Percentiles rank a stretch among this genome's conserved stretches.
phyloP scores from a whole-genome alignment of 1,284 basidiomycete species.

The Earliella scabrosa region DNA sequence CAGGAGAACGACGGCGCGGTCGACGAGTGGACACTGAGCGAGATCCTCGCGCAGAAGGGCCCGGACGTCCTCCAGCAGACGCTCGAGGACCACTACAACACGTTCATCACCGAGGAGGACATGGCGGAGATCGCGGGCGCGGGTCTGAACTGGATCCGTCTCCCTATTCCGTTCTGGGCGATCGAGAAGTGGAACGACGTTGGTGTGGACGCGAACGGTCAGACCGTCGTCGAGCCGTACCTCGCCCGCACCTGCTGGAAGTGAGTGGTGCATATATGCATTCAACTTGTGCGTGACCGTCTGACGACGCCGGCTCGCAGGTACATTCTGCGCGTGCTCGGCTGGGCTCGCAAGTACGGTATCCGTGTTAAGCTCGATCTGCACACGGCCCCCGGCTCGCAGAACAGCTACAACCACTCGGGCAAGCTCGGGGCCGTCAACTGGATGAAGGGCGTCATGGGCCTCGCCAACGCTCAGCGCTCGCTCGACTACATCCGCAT shows the following conservation, averaged over 20 bases:
- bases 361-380: conserved; percentile 85
- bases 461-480: conserved; percentile 64
- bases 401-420: conserved; percentile 67
- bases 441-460: conserved; percentile 67
- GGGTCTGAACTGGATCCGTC: conserved; percentile 78
- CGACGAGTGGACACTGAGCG: conserved; percentile 64
- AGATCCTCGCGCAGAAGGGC: conserved; percentile 43
- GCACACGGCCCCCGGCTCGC: conserved; percentile 81
- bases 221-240: conserved; percentile 38
- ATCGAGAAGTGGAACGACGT: conserved; percentile 63
- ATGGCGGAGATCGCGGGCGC: conserved; percentile 43
- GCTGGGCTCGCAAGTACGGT: conserved; percentile 91
- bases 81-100: conserved; percentile 55
- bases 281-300: too few relatives aligned
- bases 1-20: conserved; percentile 63
- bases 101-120: conserved; percentile 49
- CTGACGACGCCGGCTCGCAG: conserved; percentile 36
- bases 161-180: conserved; percentile 83
- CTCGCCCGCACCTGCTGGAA: conserved; percentile 38
- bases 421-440: conserved; percentile 53
- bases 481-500: conserved; percentile 60
- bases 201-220: conserved; percentile 27
- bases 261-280: too few relatives aligned
- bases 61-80: conserved; percentile 29
- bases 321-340: conserved; percentile 75